Conservation (phyloP, 1,139 yeast genomes). For the Candida pseudoviswanathii region DNA sequence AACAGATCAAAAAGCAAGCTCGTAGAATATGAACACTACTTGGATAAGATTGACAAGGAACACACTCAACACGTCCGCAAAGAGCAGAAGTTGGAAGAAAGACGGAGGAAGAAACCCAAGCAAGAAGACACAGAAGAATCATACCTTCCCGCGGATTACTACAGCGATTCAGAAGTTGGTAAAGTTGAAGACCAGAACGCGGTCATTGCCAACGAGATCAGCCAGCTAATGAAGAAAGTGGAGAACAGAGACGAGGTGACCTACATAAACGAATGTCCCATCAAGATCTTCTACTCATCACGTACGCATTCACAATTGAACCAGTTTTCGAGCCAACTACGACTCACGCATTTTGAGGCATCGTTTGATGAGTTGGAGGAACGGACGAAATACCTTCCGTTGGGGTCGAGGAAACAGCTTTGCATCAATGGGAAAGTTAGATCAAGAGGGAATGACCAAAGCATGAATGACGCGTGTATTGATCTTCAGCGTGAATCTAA, state of each 20-base stretch:
- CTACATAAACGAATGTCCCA: constrained; percentile 37
- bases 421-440: constrained; percentile 73
- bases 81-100: constrained; percentile 11
- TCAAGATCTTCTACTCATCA: constrained; percentile 66
- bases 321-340: constrained; percentile 78
- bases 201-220: constrained; percentile 46
- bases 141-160: constrained; percentile 45
- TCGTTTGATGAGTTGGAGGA: constrained; percentile 46
- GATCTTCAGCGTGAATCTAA: constrained; percentile 58
- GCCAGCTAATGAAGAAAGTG: constrained; percentile 40
- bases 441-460: constrained; percentile 47
- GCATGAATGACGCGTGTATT: constrained; percentile 79
- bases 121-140: constrained; percentile 9
- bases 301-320: constrained; percentile 89
- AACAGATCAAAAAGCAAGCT: constrained; percentile 32
- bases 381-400: constrained; percentile 59
- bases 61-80: constrained; percentile 17
- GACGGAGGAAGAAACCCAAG: constrained; percentile 3
- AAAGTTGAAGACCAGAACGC: constrained; percentile 21
- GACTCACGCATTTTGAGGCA: constrained; percentile 65
- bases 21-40: constrained; percentile 42
- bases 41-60: constrained; percentile 28
- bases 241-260: constrained; percentile 24
- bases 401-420: constrained; percentile 84
- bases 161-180: constrained; percentile 30